Evolutionary conservation across 176 grass and related monocot species (phyloP).

Genomic region (Sorghum bicolor): DNA sequence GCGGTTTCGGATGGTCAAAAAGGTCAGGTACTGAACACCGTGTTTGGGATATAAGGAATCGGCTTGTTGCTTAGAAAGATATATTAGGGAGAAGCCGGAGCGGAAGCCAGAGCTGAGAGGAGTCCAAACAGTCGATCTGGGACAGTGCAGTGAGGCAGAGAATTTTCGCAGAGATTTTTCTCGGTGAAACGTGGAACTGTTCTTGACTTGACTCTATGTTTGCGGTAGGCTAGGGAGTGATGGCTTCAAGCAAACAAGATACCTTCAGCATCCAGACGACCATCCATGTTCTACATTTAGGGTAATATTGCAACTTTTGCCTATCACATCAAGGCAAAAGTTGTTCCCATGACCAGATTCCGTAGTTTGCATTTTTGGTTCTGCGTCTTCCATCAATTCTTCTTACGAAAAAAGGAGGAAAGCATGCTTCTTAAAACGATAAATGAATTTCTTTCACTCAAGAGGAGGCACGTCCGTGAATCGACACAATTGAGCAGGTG

Average conservation of each 20-base stretch:
- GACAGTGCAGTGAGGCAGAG: background rate
- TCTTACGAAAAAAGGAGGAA: background rate
- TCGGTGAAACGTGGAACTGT: background rate
- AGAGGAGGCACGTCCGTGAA: background rate
- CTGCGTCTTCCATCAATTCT: background rate
- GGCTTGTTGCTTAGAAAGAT: background rate
- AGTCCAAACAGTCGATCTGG: background rate
- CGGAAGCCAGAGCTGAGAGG: too few relatives aligned
- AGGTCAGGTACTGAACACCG: background rate
- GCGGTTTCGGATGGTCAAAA: slow-evolving; percentile 41
- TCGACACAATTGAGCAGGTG: background rate
- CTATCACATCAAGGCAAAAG: slow-evolving; percentile 16
- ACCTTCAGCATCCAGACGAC: slow-evolving; percentile 11
- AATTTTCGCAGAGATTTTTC: background rate
- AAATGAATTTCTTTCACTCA: background rate
- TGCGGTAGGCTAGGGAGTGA: background rate
- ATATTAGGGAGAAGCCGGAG: background rate
- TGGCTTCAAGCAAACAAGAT: slow-evolving; percentile 24
- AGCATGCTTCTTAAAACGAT: background rate
- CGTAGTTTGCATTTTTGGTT: background rate
- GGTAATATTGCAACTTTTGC: background rate
- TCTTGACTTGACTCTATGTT: background rate
- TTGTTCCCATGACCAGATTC: slow-evolving; percentile 23
- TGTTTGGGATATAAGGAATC: slow-evolving; percentile 26
- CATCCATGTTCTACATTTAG: background rate